These are phyloP conservation scores for Strobilomyces dryophilus DNA, from an alignment of 768 basidiomycete species.

Conservation along the genomic window DNA sequence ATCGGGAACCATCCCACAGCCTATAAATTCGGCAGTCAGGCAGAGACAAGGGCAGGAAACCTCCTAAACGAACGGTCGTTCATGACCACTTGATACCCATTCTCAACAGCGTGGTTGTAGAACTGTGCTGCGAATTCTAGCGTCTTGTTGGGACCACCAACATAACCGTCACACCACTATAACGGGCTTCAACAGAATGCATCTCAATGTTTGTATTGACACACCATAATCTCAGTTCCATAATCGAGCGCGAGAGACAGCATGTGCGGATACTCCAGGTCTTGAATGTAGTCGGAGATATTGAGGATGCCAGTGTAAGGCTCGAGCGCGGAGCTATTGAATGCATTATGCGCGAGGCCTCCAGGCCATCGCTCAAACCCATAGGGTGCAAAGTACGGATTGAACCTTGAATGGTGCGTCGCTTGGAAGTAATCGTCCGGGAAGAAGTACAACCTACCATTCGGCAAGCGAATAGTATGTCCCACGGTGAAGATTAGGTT, in stretches of 20 bases:
- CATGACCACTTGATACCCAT: slow-evolving; percentile 45
- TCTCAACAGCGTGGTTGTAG: slow-evolving; percentile 40
- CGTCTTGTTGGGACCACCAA: slow-evolving; percentile 47
- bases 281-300: slow-evolving; percentile 48
- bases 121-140: slow-evolving; percentile 42
- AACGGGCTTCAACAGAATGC: slow-evolving; percentile 4
- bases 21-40: slow-evolving; percentile 21
- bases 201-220: slow-evolving; percentile 1
- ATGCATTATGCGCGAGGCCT: slow-evolving; percentile 49
- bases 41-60: not conserved
- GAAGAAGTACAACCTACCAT: slow-evolving; percentile 33
- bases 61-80: slow-evolving; percentile 34
- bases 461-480: slow-evolving; percentile 58
- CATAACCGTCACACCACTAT: slow-evolving; percentile 60
- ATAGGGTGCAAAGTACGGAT: slow-evolving; percentile 47
- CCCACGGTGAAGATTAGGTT: slow-evolving; percentile 50
- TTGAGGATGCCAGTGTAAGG: slow-evolving; percentile 49
- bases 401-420: slow-evolving; percentile 37
- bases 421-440: too few relatives aligned
- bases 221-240: slow-evolving; percentile 52
- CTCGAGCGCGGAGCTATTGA: slow-evolving; percentile 42
- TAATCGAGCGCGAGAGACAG: slow-evolving; percentile 41
- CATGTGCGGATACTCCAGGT: slow-evolving; percentile 52
- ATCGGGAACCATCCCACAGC: slow-evolving; percentile 47
- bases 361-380: slow-evolving; percentile 52